These are phyloP conservation scores for Yamadazyma blattariae DNA, from an alignment of 1,139 yeast species.

Conservation along the genomic window DNA sequence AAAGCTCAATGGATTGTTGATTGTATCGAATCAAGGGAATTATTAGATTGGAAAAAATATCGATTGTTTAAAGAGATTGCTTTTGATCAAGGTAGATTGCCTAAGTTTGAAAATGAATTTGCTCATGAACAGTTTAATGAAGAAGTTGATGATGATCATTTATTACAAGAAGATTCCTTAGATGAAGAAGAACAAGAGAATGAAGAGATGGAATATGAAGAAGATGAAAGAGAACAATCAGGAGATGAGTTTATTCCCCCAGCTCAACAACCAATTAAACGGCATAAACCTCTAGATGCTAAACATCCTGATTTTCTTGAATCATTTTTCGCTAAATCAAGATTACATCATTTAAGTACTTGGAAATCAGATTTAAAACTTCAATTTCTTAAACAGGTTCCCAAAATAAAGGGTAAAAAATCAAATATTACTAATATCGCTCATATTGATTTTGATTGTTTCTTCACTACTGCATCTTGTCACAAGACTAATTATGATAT, in stretches of 20 bases:
- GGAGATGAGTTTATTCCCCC: background rate
- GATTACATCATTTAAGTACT: conserved; percentile 82
- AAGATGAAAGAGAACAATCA: conserved; percentile 2
- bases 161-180: conserved; percentile 7
- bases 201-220: background rate
- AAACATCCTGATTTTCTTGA: conserved; percentile 72
- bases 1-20: conserved; percentile 81
- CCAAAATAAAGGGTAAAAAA: conserved; percentile 2
- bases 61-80: conserved; percentile 50
- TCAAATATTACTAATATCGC: conserved; percentile 37
- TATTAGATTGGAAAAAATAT: conserved; percentile 70
- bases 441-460: conserved; percentile 92
- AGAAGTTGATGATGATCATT: conserved; percentile 9
- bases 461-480: conserved; percentile 85
- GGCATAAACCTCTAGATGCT: conserved; percentile 55
- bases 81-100: conserved; percentile 48
- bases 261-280: too few relatives aligned
- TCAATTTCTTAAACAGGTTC: conserved; percentile 48
- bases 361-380: conserved; percentile 81
- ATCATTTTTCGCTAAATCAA: conserved; percentile 72
- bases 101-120: conserved; percentile 7
- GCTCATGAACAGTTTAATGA: conserved; percentile 6
- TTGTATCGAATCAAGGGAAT: conserved; percentile 43
- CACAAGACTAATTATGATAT: conserved; percentile 56
- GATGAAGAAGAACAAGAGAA: conserved; percentile 5